Evolutionary conservation across 1,284 basidiomycete species (phyloP), one percentile per base, ranked within the genome.

Genomic region (Trichosporon sp.): DNA sequence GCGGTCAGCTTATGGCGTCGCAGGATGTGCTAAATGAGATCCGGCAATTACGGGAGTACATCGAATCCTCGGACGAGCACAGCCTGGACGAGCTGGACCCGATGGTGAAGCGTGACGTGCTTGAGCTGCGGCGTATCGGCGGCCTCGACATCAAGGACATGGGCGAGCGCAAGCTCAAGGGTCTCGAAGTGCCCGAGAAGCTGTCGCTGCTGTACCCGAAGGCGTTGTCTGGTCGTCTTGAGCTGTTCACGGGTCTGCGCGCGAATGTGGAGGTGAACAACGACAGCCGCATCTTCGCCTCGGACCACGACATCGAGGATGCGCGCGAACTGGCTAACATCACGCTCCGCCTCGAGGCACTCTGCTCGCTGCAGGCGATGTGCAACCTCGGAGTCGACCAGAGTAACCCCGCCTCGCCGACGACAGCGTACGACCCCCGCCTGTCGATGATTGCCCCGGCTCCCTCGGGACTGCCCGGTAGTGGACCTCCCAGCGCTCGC

Each of bases 1-100:
- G 96, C 13, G 96, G 96, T 0, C 92, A 99, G 81, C 93, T 99
- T 74, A 89, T 93, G 87, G 90, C 91, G 73, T 93, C 91, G 72
- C 87, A 88, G 16, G 95, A 98, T 69, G 89, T 97, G 69, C 84
- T 94, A 64, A 87, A 88, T 62, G 92, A 95, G 82, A 87, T 96
- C 75, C 85, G 88, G 52, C 63, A 69, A 14, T 65, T 80, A 31
- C 71, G 76, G 40, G 80, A 80, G 54, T 78, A 75, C 63, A 68
- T 79, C 25, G 78, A 81, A 60, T 71, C 68, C 9, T 70, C 85
- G 33, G 85, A 87, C 60, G 82, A 81, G 7, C 87, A 84, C 1
- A 67, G 71, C 21, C 68, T 76, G 60, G 77, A 75, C 61, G 78
- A 77, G 54, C 65, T 77, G 21, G 74, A 74, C 25, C 65, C 75